Conservation (phyloP, 1,284 basidiomycete species). For the Ceratobasidium sp. region DNA sequence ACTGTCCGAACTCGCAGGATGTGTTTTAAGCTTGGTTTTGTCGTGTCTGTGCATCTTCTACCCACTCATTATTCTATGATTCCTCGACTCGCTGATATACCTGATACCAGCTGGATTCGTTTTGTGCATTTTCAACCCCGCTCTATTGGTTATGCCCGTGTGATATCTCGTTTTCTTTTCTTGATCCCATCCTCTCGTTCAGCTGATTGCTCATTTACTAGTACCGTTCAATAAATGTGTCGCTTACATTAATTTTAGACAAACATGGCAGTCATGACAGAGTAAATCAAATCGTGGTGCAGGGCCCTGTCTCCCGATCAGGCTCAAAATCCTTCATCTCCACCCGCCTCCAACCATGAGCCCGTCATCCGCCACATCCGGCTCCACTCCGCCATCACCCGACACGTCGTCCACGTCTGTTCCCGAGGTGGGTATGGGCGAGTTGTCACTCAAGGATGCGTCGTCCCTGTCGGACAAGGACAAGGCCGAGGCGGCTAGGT, state of each 20-base stretch:
- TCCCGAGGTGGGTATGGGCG: conserved; percentile 17
- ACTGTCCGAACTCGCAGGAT: conserved; percentile 82
- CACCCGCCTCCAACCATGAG: neutral
- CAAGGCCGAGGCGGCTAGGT: conserved; percentile 68
- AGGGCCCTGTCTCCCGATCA: conserved; percentile 8
- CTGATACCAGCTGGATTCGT: conserved; percentile 23
- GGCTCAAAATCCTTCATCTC: neutral
- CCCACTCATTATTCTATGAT: conserved; percentile 25
- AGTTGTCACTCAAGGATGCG: conserved; percentile 35
- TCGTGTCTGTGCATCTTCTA: conserved; percentile 5
- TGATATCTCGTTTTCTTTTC: neutral
- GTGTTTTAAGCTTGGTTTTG: conserved; percentile 67
- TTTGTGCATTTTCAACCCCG: conserved; percentile 10
- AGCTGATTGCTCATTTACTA: neutral
- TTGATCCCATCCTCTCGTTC: neutral
- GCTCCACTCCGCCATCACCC: conserved; percentile 17
- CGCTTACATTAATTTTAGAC: conserved; percentile 6
- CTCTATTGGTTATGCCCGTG: conserved; percentile 7
- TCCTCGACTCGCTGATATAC: neutral
- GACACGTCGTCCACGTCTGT: conserved; percentile 12
- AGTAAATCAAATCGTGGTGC: conserved; percentile 32
- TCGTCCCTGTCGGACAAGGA: conserved; percentile 65
- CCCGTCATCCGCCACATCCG: conserved; percentile 12
- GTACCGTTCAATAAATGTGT: conserved; percentile 37
- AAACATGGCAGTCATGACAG: conserved; percentile 5